phyloP scores from a whole-genome alignment of 2,329 filamentous ascomycete species.

The Aureobasidium zeae region DNA sequence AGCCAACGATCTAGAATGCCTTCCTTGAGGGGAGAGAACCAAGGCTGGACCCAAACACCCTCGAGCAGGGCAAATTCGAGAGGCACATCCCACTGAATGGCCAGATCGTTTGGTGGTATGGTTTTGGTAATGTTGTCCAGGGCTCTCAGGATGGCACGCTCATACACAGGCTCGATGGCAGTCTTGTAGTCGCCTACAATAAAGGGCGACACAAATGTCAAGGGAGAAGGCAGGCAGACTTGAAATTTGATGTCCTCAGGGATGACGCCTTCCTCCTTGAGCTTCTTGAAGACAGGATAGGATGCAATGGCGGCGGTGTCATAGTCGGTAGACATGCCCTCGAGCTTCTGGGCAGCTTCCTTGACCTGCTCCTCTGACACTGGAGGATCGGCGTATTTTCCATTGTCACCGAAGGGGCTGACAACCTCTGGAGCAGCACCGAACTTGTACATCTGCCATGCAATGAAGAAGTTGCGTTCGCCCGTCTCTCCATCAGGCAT shows the following conservation, averaged over 20 bases:
- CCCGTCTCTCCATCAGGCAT: conserved; percentile 38
- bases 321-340: conserved; percentile 26
- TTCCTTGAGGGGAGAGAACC: conserved; percentile 28
- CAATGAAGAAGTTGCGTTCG: conserved; percentile 27
- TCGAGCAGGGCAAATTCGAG: conserved; percentile 30
- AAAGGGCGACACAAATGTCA: conserved; percentile 19
- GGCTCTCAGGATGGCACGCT: conserved; percentile 25
- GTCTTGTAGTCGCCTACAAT: conserved; percentile 21
- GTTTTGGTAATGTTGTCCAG: conserved; percentile 25
- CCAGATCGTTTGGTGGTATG: conserved; percentile 30
- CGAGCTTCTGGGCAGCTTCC: conserved; percentile 12
- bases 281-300: conserved; percentile 26
- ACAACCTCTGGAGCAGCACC: conserved; percentile 1
- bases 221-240: conserved; percentile 27
- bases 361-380: conserved; percentile 8
- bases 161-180: conserved; percentile 28
- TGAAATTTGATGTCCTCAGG: conserved; percentile 26
- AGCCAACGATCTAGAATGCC: conserved; percentile 30
- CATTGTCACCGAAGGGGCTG: conserved; percentile 6
- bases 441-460: conserved; percentile 30
- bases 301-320: conserved; percentile 28
- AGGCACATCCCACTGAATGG: conserved; percentile 31
- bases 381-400: neutral
- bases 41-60: conserved; percentile 26
- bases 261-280: conserved; percentile 27